Percentiles rank a stretch among this genome's conserved stretches.
These are phyloP conservation scores for Boletellus emodensis DNA, from an alignment of 768 basidiomycete genomes.

Conservation along the genomic window DNA sequence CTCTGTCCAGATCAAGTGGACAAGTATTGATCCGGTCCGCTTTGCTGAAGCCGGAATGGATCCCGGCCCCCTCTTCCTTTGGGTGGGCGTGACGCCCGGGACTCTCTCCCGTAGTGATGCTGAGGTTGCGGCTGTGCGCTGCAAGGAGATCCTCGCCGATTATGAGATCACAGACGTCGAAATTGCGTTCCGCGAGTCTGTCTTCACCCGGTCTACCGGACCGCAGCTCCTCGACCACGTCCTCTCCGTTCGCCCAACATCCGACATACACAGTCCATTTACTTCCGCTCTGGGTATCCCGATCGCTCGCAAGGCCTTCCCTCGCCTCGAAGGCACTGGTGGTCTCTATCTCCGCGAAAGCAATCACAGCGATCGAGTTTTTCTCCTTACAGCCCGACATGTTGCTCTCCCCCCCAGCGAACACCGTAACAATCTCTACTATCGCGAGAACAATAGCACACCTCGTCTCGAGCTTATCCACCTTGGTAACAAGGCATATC, in stretches of 20 bases:
- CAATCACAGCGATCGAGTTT: no score
- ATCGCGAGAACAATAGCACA: no score
- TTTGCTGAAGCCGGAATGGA: neutral
- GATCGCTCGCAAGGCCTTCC: neutral
- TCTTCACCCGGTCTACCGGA: neutral
- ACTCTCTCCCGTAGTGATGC: neutral
- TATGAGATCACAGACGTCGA: neutral
- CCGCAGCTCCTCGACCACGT: neutral
- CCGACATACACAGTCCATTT: slow-evolving; percentile 20
- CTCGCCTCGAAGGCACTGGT: no score
- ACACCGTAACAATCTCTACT: no score
- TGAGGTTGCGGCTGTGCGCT: neutral
- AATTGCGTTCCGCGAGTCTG: neutral
- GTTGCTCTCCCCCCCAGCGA: no score
- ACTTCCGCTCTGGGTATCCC: slow-evolving; percentile 28
- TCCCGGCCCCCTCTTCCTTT: neutral
- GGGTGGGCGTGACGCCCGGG: neutral
- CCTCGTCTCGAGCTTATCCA: no score
- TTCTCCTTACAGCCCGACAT: no score
- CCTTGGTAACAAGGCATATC: no score
- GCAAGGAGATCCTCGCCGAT: neutral
- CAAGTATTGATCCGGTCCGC: neutral
- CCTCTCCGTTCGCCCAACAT: slow-evolving; percentile 12
- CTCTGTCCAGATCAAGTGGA: neutral
- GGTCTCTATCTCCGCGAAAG: no score